Evolutionary conservation across 176 grass and related monocot species (phyloP).

Genomic region (Paspalum vaginatum): DNA sequence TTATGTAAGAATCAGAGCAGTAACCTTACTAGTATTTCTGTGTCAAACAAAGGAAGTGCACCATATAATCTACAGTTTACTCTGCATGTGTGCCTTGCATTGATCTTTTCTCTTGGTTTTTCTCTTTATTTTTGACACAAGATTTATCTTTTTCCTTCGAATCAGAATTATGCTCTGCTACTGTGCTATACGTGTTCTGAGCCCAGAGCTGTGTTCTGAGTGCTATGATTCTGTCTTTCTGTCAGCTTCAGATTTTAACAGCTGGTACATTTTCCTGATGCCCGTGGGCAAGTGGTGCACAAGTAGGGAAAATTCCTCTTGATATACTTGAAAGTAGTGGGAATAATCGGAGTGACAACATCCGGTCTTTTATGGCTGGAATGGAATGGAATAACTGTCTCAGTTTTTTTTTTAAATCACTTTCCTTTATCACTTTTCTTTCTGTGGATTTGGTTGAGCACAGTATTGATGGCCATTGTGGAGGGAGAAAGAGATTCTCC

Average conservation of each 20-base stretch:
- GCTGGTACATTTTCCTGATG: conserved; percentile 35
- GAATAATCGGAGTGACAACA: conserved; percentile 49
- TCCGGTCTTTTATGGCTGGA: conserved; percentile 46
- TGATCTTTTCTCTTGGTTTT: background rate
- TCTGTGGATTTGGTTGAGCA: conserved; percentile 8
- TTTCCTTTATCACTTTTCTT: background rate
- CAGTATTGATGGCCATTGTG: conserved; percentile 31
- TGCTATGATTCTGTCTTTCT: conserved; percentile 2
- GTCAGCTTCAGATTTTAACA: conserved; percentile 20
- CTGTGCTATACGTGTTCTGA: background rate
- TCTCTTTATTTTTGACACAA: background rate
- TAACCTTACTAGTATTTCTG: conserved; percentile 31
- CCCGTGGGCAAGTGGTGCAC: conserved; percentile 25
- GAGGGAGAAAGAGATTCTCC: conserved; percentile 50
- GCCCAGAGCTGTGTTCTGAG: background rate
- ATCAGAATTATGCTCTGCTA: conserved; percentile 1
- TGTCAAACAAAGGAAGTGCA: conserved; percentile 50
- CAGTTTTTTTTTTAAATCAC: too few relatives aligned
- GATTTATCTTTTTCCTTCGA: background rate
- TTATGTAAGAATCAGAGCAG: conserved; percentile 43
- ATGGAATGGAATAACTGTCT: conserved; percentile 31
- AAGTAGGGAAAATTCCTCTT: conserved; percentile 16
- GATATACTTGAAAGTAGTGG: conserved; percentile 51
- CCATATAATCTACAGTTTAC: conserved; percentile 52
- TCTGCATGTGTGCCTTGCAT: background rate